Evolutionary conservation across 768 basidiomycete genomes (phyloP).

Genomic region (Mycena venus): DNA sequence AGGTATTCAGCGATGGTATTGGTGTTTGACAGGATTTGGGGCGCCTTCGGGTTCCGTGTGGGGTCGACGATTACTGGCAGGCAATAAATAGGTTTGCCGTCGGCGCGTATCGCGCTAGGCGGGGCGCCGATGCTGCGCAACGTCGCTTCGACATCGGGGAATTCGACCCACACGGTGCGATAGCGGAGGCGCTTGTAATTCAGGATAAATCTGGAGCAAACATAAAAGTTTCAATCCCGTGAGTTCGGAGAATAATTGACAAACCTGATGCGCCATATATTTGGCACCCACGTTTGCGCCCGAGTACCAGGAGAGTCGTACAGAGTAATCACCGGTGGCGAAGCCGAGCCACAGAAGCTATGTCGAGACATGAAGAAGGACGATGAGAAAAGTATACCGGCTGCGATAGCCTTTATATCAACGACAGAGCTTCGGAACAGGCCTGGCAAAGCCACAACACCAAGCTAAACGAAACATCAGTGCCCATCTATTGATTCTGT

Average conservation of each 20-base stretch:
- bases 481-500: neutral
- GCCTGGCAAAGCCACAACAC: neutral
- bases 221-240: neutral
- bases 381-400: neutral
- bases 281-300: neutral
- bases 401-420: neutral
- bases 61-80: conserved; percentile 80
- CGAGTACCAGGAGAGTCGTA: neutral
- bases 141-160: conserved; percentile 74
- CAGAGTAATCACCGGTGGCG: neutral
- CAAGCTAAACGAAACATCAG: neutral
- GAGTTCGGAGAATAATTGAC: neutral
- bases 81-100: conserved; percentile 73
- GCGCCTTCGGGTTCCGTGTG: conserved; percentile 55
- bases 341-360: neutral
- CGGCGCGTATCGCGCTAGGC: conserved; percentile 65
- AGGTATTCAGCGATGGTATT: conserved; percentile 79
- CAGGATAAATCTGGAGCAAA: conserved; percentile 42
- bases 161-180: conserved; percentile 77
- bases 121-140: conserved; percentile 71
- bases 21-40: conserved; percentile 70
- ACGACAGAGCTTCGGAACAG: neutral
- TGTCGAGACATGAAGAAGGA: neutral
- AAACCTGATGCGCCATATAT: neutral
- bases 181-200: conserved; percentile 83